Percentiles rank a stretch among this genome's conserved stretches.
Conservation (phyloP, 192 early-diverging fungal species). For the Coemansia sp. region DNA sequence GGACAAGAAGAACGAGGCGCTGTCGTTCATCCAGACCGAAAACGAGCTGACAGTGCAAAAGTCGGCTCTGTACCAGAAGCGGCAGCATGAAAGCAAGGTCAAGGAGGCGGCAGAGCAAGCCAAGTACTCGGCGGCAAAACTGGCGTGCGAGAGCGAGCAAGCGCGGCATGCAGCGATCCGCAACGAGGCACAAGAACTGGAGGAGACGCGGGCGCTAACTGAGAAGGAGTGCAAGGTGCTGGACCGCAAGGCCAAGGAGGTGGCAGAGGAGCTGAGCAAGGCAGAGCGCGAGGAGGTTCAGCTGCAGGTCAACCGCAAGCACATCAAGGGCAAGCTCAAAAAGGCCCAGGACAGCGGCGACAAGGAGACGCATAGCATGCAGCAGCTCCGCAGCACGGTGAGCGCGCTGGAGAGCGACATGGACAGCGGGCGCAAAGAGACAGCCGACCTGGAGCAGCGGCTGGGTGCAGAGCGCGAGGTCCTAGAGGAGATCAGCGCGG, state of each 20-base stretch:
- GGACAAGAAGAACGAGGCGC: conserved; percentile 78
- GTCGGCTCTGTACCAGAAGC: conserved; percentile 75
- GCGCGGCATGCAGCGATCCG: conserved; percentile 62
- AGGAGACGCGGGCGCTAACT: conserved; percentile 59
- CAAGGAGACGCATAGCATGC: conserved; percentile 60
- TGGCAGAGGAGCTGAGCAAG: conserved; percentile 61
- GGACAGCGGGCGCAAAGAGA: conserved; percentile 58
- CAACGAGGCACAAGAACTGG: conserved; percentile 64
- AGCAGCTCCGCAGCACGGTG: conserved; percentile 67
- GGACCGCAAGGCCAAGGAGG: conserved; percentile 60
- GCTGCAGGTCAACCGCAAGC: conserved; percentile 82
- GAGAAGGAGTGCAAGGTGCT: conserved; percentile 66
- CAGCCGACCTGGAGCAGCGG: conserved; percentile 63
- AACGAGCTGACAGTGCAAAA: conserved; percentile 74
- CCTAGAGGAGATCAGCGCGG: conserved; percentile 77
- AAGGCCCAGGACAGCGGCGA: conserved; percentile 71
- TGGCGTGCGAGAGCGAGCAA: conserved; percentile 62
- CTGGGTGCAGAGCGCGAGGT: conserved; percentile 65
- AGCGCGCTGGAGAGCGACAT: conserved; percentile 69
- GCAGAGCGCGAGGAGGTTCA: conserved; percentile 83
- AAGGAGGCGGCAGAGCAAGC: conserved; percentile 56
- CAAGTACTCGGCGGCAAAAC: conserved; percentile 57
- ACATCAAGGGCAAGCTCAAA: conserved; percentile 75
- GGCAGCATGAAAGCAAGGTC: conserved; percentile 62
- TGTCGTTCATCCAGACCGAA: conserved; percentile 74